Base-by-base conservation (phyloP, 2,329 filamentous ascomycete species). In the Pseudogymnoascus sp. region DNA sequence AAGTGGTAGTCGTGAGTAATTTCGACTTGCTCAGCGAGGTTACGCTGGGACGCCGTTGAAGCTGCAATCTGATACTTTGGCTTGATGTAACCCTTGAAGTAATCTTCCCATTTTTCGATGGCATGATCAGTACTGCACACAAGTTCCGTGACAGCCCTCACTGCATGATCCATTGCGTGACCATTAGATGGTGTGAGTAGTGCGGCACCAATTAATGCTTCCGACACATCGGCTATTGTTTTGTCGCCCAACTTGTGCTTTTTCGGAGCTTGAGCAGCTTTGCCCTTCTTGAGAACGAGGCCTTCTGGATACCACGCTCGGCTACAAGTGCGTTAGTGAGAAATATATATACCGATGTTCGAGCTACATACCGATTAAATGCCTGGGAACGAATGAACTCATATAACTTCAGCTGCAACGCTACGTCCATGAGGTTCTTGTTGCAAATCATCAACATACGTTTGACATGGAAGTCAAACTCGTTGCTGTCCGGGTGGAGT, bases 371-470 rank as follows among this genome's bases (percentile, higher is more conserved):
- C 78, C 90, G 82, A 70, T 88, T 90, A 73, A 97, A 97, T 0
- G 86, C 82, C 71, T 84, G 82, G n/a, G 89, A 93, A 14, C 94
- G 89, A 63, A 97, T 86, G 70, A 88, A 96, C 66, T 90, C 85
- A 65, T 90, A 83, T 1, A 89, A 72, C 37, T 74, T 78, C 1
- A 87, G 75, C 28, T 88, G 81, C 2, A 86, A 78, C 0, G 92
- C 92, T 40, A 85, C 86, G 50, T 91, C 85, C 75, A 91, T 92
- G 0, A 99, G 79, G 67, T 96, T 97, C 67, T 88, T 84, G 75
- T 99, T 99, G 81, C 91, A 96, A 14, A 97, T 82, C 69, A 97
- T 82, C 18, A 88, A 72, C 93, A 97, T 97, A 14, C 94, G 87
- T 68, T 91, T 87, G 6, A 96, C 90, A 70, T 99, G 94, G 69